Conservation (phyloP, 768 basidiomycete genomes). For the Arthromyces matolae region DNA sequence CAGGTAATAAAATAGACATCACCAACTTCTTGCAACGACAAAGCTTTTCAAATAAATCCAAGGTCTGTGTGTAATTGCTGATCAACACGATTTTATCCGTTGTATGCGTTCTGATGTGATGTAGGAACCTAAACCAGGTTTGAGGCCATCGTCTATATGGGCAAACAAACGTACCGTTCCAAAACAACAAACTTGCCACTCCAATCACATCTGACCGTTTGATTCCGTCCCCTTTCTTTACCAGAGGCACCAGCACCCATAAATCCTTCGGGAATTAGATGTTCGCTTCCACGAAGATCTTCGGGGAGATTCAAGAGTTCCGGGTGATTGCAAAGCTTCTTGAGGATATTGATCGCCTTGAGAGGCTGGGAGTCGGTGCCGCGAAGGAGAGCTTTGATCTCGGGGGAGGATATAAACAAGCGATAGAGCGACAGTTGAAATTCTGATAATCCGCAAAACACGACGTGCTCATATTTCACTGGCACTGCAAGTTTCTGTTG, state of each 20-base stretch:
- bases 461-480: slow-evolving; percentile 98
- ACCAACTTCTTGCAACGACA: slow-evolving; percentile 79
- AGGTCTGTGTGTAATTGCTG: slow-evolving; percentile 94
- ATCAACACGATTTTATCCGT: slow-evolving; percentile 96
- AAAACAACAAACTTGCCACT: slow-evolving; percentile 90
- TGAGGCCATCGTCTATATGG: neutral
- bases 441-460: slow-evolving; percentile 83
- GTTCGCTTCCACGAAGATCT: slow-evolving; percentile 79
- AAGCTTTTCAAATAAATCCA: slow-evolving; percentile 89
- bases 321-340: slow-evolving; percentile 95
- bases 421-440: slow-evolving; percentile 85
- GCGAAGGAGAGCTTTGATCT: slow-evolving; percentile 85
- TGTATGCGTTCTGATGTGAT: slow-evolving; percentile 75
- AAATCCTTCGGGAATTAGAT: slow-evolving; percentile 80
- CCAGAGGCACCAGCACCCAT: slow-evolving; percentile 47
- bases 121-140: slow-evolving; percentile 62
- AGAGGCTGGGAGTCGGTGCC: slow-evolving; percentile 90
- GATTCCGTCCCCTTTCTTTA: slow-evolving; percentile 40
- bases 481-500: slow-evolving; percentile 58
- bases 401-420: slow-evolving; percentile 88
- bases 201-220: slow-evolving; percentile 72
- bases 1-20: neutral
- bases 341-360: slow-evolving; percentile 90
- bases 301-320: slow-evolving; percentile 82
- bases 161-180: slow-evolving; percentile 57